These are phyloP conservation scores for Protomyces macrosporus DNA, from an alignment of 1,139 yeast genomes.

Conservation along the genomic window DNA sequence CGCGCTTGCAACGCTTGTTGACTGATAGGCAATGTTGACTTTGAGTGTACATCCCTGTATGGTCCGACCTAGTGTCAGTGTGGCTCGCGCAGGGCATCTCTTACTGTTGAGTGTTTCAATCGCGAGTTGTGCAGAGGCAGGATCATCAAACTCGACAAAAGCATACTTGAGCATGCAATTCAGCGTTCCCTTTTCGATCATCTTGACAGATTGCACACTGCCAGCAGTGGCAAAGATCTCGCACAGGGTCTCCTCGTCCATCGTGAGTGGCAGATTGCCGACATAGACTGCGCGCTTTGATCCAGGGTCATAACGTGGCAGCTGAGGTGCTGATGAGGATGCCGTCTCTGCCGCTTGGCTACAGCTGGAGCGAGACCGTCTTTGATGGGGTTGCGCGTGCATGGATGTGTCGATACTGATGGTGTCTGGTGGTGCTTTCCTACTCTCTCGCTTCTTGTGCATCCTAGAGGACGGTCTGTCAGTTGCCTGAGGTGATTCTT, in stretches of 20 bases:
- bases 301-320: conserved; percentile 1
- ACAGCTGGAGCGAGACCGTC: no score
- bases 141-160: conserved; percentile 65
- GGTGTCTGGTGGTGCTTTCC: no score
- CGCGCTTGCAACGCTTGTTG: conserved; percentile 43
- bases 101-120: conserved; percentile 57
- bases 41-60: conserved; percentile 40
- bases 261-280: conserved; percentile 63
- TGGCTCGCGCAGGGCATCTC: conserved; percentile 36
- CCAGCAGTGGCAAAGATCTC: conserved; percentile 63
- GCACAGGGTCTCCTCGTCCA: conserved; percentile 57
- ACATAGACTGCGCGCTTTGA: conserved; percentile 56
- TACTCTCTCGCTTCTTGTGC: no score
- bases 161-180: conserved; percentile 69
- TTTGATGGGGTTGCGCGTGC: no score
- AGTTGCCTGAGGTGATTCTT: no score
- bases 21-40: conserved; percentile 79
- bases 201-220: conserved; percentile 50
- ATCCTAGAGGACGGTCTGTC: no score
- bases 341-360: background rate
- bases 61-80: conserved; percentile 3
- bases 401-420: no score
- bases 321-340: background rate
- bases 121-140: conserved; percentile 59
- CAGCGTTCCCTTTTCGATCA: conserved; percentile 11